phyloP scores from a whole-genome alignment of 495 filamentous ascomycete species.

The Astrothelium macrocarpum region DNA sequence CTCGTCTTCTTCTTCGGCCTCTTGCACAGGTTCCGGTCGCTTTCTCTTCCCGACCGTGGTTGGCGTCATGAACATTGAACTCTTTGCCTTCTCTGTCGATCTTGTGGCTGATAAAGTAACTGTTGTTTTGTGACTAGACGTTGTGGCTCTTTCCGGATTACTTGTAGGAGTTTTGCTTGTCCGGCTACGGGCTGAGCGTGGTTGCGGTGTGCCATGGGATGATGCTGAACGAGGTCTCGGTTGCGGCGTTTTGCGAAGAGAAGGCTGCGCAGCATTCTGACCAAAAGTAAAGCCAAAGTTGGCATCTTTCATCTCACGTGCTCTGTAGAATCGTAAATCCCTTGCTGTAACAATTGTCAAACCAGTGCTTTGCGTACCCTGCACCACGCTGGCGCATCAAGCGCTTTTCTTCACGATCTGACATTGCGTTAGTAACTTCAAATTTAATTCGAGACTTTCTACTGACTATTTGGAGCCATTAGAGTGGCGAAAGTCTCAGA shows the following conservation, averaged over 20 bases:
- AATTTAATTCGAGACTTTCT: slow-evolving; percentile 28
- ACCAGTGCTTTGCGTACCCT: slow-evolving; percentile 36
- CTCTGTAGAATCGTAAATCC: background rate
- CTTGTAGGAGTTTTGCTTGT: background rate
- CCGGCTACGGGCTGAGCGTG: background rate
- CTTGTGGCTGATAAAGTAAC: background rate
- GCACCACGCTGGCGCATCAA: slow-evolving; percentile 53
- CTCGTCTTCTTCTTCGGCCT: slow-evolving; percentile 6
- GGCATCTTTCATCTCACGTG: slow-evolving; percentile 1
- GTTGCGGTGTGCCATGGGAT: background rate
- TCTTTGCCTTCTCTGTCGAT: background rate
- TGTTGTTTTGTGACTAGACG: background rate
- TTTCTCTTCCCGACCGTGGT: slow-evolving; percentile 10
- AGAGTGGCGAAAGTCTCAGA: no score
- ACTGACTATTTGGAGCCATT: background rate
- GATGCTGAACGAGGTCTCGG: background rate
- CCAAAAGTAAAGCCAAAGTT: slow-evolving; percentile 2
- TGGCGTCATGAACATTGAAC: slow-evolving; percentile 1
- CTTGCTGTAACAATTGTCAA: slow-evolving; percentile 16
- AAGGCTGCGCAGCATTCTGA: background rate
- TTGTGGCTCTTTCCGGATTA: background rate
- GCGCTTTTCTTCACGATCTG: slow-evolving; percentile 44
- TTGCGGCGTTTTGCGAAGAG: background rate
- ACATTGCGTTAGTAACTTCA: slow-evolving; percentile 10
- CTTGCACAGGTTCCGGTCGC: background rate